Conservation (phyloP, 495 filamentous ascomycete genomes). For the Penicillium desertorum region DNA sequence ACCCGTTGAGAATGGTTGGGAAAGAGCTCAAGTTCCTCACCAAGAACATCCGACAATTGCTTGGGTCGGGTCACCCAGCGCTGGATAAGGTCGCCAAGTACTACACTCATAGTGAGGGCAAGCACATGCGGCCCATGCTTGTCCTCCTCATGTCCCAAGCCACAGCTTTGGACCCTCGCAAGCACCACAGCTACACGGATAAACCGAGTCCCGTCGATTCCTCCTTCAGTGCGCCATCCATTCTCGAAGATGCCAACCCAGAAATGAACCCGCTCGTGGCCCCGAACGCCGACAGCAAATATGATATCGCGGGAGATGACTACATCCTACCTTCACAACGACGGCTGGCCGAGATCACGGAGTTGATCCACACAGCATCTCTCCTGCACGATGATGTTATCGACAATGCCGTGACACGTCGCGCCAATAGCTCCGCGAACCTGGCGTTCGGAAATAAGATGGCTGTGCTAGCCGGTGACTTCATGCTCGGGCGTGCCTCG, state of each 20-base stretch:
- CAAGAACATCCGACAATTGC: conserved; percentile 80
- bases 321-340: conserved; percentile 91
- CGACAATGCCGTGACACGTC: conserved; percentile 80
- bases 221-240: conserved; percentile 68
- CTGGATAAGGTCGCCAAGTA: conserved; percentile 96
- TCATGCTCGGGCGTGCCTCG: conserved; percentile 87
- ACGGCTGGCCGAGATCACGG: conserved; percentile 91
- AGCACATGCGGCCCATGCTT: conserved; percentile 91
- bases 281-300: conserved; percentile 49
- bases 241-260: conserved; percentile 85
- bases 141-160: conserved; percentile 95
- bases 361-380: conserved; percentile 94
- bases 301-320: conserved; percentile 53
- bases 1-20: conserved; percentile 77
- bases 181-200: conserved; percentile 37
- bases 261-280: conserved; percentile 54
- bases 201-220: conserved; percentile 59
- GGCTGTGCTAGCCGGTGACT: conserved; percentile 95
- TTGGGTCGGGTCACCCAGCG: conserved; percentile 89
- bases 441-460: conserved; percentile 97
- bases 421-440: conserved; percentile 84
- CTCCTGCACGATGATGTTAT: conserved; percentile 98
- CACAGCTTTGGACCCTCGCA: conserved; percentile 75
- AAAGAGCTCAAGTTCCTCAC: conserved; percentile 95
- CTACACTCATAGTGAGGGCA: conserved; percentile 95